Base-by-base conservation (phyloP, 257 asterid species). In the Nicotiana otophora region DNA sequence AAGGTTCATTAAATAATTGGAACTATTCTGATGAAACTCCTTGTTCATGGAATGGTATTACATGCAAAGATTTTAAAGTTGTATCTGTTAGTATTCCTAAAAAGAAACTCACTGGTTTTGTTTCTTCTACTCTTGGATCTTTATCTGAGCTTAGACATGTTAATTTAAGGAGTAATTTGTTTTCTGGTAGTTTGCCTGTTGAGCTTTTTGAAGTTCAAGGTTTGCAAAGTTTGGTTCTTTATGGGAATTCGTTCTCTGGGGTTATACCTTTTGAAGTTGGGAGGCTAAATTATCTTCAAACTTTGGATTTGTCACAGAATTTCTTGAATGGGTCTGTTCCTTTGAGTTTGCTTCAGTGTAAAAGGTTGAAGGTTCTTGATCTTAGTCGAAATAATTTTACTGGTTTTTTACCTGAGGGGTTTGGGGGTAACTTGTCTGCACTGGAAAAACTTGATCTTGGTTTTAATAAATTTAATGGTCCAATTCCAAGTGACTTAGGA, bases 31-130 rank as follows among this genome's bases (percentile, higher is more conserved):
- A 95, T 84, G 93, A 86, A 87, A 94, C 89, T 81, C 99, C 99
- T 62, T 95, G 99, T 90, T 88, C 88, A 4, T 95, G 99, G 99
- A 95, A 92, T 85, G 99, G 98, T n/a, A 84, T 95, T 28, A 87
- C 98, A 77, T 95, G 99, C 90, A 90, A 88, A 72, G 88, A 88
- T 65, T 88, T 86, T 19, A 91, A 77, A 34, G 97, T 94, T 67
- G 88, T 95, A 30, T 88, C 97, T 80, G 84, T 93, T 39, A 89
- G 89, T 87, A 88, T 94, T 39, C 97, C 98, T 15, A 92, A 86
- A 76, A 92, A 88, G 91, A 88, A 89, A 82, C 97, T 95, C 77
- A 51, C 87, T 63, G 98, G 99, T 82, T 81, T 85, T 86, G 89
- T 95, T 70, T 87, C 95, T 39, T 39, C 94, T 81, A 89, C 95